Evolutionary conservation across 441 rosid genomes (phyloP).

Genomic region (Melastoma candidum): DNA sequence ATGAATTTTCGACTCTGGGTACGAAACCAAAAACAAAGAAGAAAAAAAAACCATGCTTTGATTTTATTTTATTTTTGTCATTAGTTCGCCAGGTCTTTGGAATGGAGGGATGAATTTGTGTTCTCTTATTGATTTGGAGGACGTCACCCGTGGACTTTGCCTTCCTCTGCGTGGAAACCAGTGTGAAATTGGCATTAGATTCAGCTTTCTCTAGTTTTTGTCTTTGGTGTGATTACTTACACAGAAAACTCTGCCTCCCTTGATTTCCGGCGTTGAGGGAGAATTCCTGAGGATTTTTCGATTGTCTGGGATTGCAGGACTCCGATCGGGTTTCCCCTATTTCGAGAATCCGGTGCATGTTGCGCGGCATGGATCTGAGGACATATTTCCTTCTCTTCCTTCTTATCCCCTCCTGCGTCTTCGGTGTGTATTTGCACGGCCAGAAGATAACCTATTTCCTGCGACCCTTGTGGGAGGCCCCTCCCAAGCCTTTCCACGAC

Average conservation of each 20-base stretch:
- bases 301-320: constrained; percentile 7
- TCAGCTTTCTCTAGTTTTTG: no score
- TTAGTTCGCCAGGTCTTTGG: no score
- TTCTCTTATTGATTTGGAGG: no score
- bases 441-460: constrained; percentile 18
- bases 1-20: no score
- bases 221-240: no score
- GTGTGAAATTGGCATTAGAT: no score
- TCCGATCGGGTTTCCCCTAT: constrained; percentile 13
- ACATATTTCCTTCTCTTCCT: constrained; percentile 9
- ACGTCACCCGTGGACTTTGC: no score
- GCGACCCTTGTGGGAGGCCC: constrained; percentile 14
- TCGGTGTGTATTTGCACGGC: constrained; percentile 14
- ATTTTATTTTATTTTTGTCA: no score
- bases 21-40: no score
- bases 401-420: constrained; percentile 9
- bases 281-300: not conserved
- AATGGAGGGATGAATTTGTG: no score
- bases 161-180: no score
- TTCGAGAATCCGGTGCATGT: constrained; percentile 17
- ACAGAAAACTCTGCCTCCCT: not conserved
- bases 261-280: not conserved
- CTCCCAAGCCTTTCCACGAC: constrained; percentile 13
- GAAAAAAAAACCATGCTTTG: no score
- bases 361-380: constrained; percentile 16